Evolutionary conservation across 352 stramenopile species (phyloP), one percentile per base, ranked within the genome.

Genomic region (Phytophthora colocasiae): DNA sequence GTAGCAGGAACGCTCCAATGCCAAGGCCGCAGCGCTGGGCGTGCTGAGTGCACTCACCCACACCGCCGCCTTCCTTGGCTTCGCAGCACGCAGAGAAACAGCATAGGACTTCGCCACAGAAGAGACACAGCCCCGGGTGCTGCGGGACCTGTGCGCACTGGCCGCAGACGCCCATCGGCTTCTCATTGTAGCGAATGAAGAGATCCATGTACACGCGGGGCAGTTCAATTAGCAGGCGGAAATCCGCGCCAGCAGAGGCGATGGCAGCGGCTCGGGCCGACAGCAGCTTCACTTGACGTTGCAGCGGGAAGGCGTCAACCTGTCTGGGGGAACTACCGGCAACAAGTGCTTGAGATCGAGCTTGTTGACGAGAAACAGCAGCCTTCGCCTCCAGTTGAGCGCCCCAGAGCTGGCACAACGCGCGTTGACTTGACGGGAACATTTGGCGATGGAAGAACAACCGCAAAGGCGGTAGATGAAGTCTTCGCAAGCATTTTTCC

Each of bases 171-270:
- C 81, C 82, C 11, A 50, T 64, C 6, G 80, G 75, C 49, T 90
- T 91, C 24, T 89, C 74, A 53, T 81, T 92, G 75, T 93, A 93
- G 53, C 81, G 78, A 44, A 95, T 85, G 58, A 92, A 93, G 15
- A 95, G 55, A 12, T 92, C 83, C 80, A 93, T 93, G 71, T 95
- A 95, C 10, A 91, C 73, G 9, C 80, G 78, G 9, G 87, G 85
- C 29, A 95, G 58, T 1, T 64, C 31, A 27, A 90, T 78, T 7
- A 92, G 44, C 44, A 84, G 22, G 12, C 46, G 58, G 24, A 63
- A 59, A 22, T 66, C 64, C 6, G 38, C 17, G 22, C 47, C 47
- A 46, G 38, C 60, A 58, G 49, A 47, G 36, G 58, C 41, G 26
- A 68, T 45, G 24, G 48, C 52, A 59, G 48, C 41, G 34, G 69